Conservation (phyloP, 495 filamentous ascomycete genomes). For the Evansstolkia leycettana region DNA sequence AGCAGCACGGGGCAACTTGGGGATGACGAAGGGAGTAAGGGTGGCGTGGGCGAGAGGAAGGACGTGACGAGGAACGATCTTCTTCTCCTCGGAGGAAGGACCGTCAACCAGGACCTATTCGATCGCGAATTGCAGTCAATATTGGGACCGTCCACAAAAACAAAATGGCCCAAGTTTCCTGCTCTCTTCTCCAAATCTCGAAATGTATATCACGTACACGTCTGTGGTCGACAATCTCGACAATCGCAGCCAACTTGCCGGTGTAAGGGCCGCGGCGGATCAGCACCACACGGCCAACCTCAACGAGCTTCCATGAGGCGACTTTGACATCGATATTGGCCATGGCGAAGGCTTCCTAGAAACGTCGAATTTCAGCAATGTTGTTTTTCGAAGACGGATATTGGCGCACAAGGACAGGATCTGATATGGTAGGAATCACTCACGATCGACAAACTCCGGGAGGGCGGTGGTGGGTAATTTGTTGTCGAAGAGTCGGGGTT, state of each 20-base stretch:
- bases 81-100: constrained; percentile 62
- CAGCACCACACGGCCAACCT: constrained; percentile 92
- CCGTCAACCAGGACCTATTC: constrained; percentile 87
- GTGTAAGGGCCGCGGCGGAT: constrained; percentile 63
- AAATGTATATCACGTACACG: constrained; percentile 60
- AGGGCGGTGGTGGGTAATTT: constrained; percentile 25
- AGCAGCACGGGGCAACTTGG: constrained; percentile 74
- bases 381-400: neutral
- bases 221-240: constrained; percentile 99
- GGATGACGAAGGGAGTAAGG: constrained; percentile 81
- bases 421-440: too few relatives aligned
- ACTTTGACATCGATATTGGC: constrained; percentile 60
- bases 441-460: constrained; percentile 36
- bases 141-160: constrained; percentile 4
- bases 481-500: constrained; percentile 36
- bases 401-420: neutral
- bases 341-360: constrained; percentile 38
- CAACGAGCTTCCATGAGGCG: constrained; percentile 78
- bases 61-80: constrained; percentile 72
- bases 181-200: too few relatives aligned
- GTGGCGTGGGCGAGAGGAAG: constrained; percentile 67
- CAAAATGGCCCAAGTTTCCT: constrained; percentile 1
- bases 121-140: constrained; percentile 19
- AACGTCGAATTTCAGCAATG: constrained; percentile 9
- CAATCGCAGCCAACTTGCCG: constrained; percentile 82